Evolutionary conservation across 768 basidiomycete genomes (phyloP).

Genomic region (Hericium coralloides): DNA sequence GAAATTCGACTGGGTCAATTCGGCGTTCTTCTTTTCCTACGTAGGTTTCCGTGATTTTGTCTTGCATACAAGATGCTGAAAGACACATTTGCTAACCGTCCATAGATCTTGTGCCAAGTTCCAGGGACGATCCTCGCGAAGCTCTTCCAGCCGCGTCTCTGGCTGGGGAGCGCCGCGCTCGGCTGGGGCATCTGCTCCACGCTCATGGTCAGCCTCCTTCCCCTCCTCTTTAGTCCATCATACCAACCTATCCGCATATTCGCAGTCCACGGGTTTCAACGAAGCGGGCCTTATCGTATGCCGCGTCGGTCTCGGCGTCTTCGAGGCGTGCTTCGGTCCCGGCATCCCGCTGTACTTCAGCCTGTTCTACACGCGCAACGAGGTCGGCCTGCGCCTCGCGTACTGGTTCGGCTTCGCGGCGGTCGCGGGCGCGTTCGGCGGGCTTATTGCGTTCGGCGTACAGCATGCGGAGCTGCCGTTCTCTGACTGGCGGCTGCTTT

Average conservation of each 20-base stretch:
- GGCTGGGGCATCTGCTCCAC: constrained; percentile 76
- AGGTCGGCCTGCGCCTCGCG: constrained; percentile 68
- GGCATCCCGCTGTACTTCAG: constrained; percentile 74
- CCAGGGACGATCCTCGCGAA: constrained; percentile 62
- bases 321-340: constrained; percentile 73
- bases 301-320: constrained; percentile 60
- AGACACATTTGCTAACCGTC: not conserved
- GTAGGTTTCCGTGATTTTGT: constrained; percentile 26
- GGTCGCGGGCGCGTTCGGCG: constrained; percentile 78
- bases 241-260: not conserved
- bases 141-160: constrained; percentile 56
- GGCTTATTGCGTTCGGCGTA: constrained; percentile 75
- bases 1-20: constrained; percentile 73
- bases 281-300: constrained; percentile 49
- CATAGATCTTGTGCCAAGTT: constrained; percentile 58
- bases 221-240: too few species aligned
- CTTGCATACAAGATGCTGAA: not conserved
- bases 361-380: constrained; percentile 70
- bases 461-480: constrained; percentile 47
- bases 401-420: constrained; percentile 84
- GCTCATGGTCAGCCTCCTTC: constrained; percentile 40
- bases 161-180: constrained; percentile 55
- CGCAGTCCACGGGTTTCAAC: constrained; percentile 53
- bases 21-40: constrained; percentile 74
- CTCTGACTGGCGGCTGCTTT: constrained; percentile 53